A percentile compares a stretch with the other conserved stretches of the same genome.
These are phyloP conservation scores for Diaporthe destruens DNA, from an alignment of 2,329 filamentous ascomycete genomes.

Conservation along the genomic window DNA sequence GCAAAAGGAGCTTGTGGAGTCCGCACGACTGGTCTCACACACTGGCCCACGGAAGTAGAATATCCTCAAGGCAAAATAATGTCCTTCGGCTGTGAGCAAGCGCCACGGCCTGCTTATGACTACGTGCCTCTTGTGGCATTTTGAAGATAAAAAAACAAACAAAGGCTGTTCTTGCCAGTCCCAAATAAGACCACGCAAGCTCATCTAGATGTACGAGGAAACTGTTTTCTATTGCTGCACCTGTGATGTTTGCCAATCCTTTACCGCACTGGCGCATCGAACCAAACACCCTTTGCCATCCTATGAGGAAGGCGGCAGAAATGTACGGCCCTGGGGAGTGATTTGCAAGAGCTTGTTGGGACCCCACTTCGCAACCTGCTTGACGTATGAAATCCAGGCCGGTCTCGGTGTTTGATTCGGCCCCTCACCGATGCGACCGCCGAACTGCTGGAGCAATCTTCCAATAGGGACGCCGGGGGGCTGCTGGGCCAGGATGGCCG, in stretches of 20 bases:
- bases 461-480: slow-evolving; percentile 67
- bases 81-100: background rate
- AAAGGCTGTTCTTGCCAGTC: background rate
- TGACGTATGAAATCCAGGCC: slow-evolving; percentile 72
- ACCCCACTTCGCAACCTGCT: slow-evolving; percentile 65
- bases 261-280: slow-evolving; percentile 28
- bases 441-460: slow-evolving; percentile 67
- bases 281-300: background rate
- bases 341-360: slow-evolving; percentile 65
- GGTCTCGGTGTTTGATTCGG: slow-evolving; percentile 64
- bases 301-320: slow-evolving; percentile 18
- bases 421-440: slow-evolving; percentile 64
- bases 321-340: slow-evolving; percentile 37
- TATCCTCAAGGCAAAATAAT: background rate
- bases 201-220: background rate
- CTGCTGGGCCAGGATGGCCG: slow-evolving; percentile 60
- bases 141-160: background rate
- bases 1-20: background rate
- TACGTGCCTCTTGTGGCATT: background rate
- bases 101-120: too few relatives aligned
- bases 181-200: background rate
- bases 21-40: background rate
- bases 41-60: background rate
- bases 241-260: background rate
- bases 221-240: slow-evolving; percentile 15